Base-by-base conservation (phyloP, 2,329 filamentous ascomycete genomes). In the Diaporthe eres region DNA sequence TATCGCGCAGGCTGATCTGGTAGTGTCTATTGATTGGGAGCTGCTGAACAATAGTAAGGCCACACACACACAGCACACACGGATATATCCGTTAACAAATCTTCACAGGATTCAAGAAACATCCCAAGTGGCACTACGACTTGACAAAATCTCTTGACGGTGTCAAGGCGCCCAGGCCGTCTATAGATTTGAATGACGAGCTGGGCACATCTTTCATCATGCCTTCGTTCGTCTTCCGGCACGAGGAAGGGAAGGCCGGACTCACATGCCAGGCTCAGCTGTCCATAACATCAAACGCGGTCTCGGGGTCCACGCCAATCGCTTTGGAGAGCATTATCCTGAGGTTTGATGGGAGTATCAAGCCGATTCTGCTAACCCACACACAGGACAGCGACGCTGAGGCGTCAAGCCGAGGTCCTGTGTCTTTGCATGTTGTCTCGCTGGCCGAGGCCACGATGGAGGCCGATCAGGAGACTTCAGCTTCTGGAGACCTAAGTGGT, bases 21-120 rank as follows among this genome's bases (percentile, higher is more conserved):
- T 93, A 12, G 83, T 93, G 49, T 87, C 90, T 39, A 88, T 92
- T 70, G 91, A 93, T 79, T 93, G 92, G 90, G 92, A 93, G 80
- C 84, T 94, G 60, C 85, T 93, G 81, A 87, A 90, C 75, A 88
- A 83, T 60, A 86, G 91, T 92, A 83, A 81, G 90, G 85, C n/a
- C n/a, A 19, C n/a, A 28, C 51, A 28, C 51, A 13, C 8, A 39
- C 49, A 28, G 9, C 10, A 31, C 9, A n/a, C 34, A 9, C 8
- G 61, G 17, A 25, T 55, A 28, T 6, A 31, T n/a, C 39, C 34
- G 65, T 79, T 83, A 75, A 82, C 75, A 44, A 55, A 74, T 57
- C 15, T 61, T 51, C 8, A 53, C 73, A 91, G 91, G 84, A 70
- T 93, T 92, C 80, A 85, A 86, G 6, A 86, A 85, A 78, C 87